These are phyloP conservation scores for Wickerhamomyces pijperi DNA, from an alignment of 805 yeast genomes.

Conservation along the genomic window DNA sequence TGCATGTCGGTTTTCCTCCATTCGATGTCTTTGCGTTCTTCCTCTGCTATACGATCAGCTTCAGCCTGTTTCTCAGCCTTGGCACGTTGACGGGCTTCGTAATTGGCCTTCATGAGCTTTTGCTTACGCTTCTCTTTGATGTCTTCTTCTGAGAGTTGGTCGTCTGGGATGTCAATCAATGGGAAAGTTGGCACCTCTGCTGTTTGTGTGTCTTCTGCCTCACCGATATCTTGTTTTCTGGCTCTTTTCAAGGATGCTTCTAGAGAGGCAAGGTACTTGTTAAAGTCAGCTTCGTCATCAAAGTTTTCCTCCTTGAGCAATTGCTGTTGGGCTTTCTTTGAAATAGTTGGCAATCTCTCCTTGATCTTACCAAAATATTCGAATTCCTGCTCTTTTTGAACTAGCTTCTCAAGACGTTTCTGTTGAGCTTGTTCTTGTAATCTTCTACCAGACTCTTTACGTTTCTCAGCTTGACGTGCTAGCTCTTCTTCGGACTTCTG, in stretches of 20 bases:
- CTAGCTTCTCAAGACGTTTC: conserved; percentile 66
- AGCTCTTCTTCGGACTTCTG: conserved; percentile 82
- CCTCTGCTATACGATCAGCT: conserved; percentile 45
- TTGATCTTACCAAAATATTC: conserved; percentile 56
- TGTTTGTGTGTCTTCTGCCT: conserved; percentile 37
- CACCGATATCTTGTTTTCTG: conserved; percentile 53
- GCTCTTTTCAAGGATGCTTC: conserved; percentile 65
- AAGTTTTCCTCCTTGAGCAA: conserved; percentile 65
- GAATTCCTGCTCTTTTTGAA: conserved; percentile 71
- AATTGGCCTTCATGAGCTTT: conserved; percentile 69
- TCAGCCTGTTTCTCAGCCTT: conserved; percentile 68
- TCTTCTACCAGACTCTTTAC: conserved; percentile 77
- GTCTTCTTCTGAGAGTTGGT: conserved; percentile 66
- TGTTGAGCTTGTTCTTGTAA: conserved; percentile 90
- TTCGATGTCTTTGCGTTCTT: conserved; percentile 52
- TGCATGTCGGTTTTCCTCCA: conserved; percentile 69
- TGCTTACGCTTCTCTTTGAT: conserved; percentile 83
- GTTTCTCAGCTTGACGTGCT: conserved; percentile 60
- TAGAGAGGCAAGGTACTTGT: conserved; percentile 49
- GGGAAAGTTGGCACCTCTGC: conserved; percentile 48
- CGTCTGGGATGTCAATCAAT: conserved; percentile 75
- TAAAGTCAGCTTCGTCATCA: conserved; percentile 61
- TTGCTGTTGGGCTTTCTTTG: conserved; percentile 42
- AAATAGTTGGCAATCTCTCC: conserved; percentile 36
- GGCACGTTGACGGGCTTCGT: conserved; percentile 78